Base-by-base conservation (phyloP, 1,284 basidiomycete genomes). In the Cryptococcus floricola region DNA sequence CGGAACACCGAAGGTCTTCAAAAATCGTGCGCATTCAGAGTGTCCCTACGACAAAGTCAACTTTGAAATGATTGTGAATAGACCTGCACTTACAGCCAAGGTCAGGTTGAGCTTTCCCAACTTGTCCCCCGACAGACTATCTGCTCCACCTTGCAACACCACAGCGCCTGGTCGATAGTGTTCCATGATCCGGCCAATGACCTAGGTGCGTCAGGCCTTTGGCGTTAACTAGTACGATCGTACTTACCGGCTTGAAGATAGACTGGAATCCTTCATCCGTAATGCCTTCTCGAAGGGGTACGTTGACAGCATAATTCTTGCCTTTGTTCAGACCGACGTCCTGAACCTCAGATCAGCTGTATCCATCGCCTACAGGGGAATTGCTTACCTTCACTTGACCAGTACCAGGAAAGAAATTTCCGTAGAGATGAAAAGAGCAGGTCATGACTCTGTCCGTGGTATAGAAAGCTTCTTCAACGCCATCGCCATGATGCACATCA, bases 381-480 rank as follows among this genome's bases (percentile, higher is more conserved):
- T 10, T 25, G 64, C 73, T 58, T 42, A 76, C 74, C 48, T 70
- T 84, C 55, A 89, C 85, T 4, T 87, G 86, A 1, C 91, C 91
- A 0, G 93, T 96, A 1, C 94, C 94, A 1, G 95, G 95, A 74
- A 98, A 98, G 76, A 91, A 98, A 68, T 97, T 92, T 19, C 95
- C 94, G 69, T 88, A 96, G 50, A 92, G 91, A 81, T 98, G 95
- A 73, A 98, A 95, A 43, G 88, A 88, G 73, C 86, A 87, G 3
- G 95, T 98, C 87, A 98, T 91, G 64, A 98, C 95, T 52, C 95
- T 82, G 73, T 98, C 89, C 3, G 91, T 96, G 25, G 91, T 92
- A 76, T 97, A 98, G 80, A 98, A 98, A 1, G 95, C 95, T 73
- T 98, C 95, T 70, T 98, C 95, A 39, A 98, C 95, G n/a, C 95